Conservation (phyloP, 1,139 yeast genomes). For the Candida sanyaensis region DNA sequence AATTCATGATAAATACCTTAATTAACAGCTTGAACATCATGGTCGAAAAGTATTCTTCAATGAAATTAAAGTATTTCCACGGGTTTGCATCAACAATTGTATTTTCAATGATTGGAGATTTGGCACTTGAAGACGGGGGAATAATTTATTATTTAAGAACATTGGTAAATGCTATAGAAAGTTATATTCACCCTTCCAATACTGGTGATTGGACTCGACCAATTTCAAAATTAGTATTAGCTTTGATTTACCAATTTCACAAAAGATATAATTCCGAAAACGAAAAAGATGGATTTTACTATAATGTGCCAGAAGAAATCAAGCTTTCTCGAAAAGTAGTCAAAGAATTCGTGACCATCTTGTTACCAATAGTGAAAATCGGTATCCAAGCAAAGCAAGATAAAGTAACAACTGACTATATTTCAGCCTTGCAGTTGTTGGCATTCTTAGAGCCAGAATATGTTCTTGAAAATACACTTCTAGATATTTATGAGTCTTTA, state of each 20-base stretch:
- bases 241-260: conserved; percentile 59
- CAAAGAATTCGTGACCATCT: conserved; percentile 52
- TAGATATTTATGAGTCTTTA: conserved; percentile 83
- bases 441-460: conserved; percentile 63
- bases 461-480: conserved; percentile 64
- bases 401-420: conserved; percentile 58
- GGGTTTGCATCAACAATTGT: conserved; percentile 66
- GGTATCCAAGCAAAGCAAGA: conserved; percentile 81
- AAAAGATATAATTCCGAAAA: conserved; percentile 55
- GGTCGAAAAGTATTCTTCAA: conserved; percentile 39
- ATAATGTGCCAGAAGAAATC: conserved; percentile 46
- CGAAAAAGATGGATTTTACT: conserved; percentile 37
- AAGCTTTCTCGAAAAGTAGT: conserved; percentile 48
- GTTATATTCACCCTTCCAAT: conserved; percentile 92
- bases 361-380: conserved; percentile 59
- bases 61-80: conserved; percentile 48
- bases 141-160: conserved; percentile 56
- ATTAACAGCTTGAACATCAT: conserved; percentile 54
- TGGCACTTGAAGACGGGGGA: conserved; percentile 40
- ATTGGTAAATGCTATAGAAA: conserved; percentile 69
- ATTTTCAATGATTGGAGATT: conserved; percentile 61
- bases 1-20: conserved; percentile 56
- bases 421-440: conserved; percentile 61
- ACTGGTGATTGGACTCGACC: conserved; percentile 80
- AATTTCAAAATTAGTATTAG: conserved; percentile 63